phyloP scores from a whole-genome alignment of 129 eudicot genomes.

The Heracleum sosnowskyi region DNA sequence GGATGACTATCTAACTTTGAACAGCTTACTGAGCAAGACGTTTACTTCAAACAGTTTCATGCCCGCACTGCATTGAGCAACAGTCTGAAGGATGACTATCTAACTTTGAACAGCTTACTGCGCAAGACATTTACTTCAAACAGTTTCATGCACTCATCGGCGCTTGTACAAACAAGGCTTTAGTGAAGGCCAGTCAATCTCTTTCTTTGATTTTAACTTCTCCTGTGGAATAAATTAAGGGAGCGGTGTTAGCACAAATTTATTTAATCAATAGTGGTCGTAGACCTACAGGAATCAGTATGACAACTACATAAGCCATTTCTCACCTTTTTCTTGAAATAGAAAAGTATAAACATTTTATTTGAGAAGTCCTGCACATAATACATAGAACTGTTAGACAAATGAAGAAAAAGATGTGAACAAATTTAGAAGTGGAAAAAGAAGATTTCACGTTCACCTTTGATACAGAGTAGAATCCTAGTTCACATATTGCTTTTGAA shows the following conservation, averaged over 20 bases:
- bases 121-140: background rate
- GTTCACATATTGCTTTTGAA: constrained; percentile 53
- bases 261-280: background rate
- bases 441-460: constrained; percentile 32
- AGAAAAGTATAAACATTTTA: constrained; percentile 75
- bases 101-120: background rate
- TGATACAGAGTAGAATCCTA: constrained; percentile 62
- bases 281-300: background rate
- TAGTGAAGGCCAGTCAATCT: constrained; percentile 63
- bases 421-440: background rate
- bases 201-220: constrained; percentile 32
- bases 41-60: constrained; percentile 2
- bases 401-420: background rate
- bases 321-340: constrained; percentile 74
- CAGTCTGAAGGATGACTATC: background rate
- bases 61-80: background rate
- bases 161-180: constrained; percentile 91
- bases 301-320: background rate
- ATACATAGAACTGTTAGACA: constrained; percentile 12
- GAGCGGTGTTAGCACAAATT: background rate
- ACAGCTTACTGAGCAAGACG: background rate
- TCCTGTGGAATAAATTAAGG: constrained; percentile 25
- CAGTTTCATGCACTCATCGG: constrained; percentile 32
- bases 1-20: background rate
- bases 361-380: constrained; percentile 84